Evolutionary conservation across 768 basidiomycete species (phyloP).

Genomic region (Mycena alexandri): DNA sequence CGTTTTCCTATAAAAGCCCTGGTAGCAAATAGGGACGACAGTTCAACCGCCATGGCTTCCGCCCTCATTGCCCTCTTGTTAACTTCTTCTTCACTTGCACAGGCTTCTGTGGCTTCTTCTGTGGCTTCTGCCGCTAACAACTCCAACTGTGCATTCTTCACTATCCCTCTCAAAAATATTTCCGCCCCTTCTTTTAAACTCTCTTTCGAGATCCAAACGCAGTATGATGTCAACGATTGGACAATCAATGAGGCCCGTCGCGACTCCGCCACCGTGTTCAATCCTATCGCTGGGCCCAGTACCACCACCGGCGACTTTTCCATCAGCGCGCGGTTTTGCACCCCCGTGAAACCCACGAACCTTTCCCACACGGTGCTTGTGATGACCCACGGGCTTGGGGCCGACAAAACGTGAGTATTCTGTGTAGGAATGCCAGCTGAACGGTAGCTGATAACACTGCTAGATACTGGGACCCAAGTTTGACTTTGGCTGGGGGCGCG

Average conservation of each 20-base stretch:
- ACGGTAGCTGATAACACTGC: neutral
- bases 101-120: too few species aligned
- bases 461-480: slow-evolving; percentile 30
- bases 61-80: too few species aligned
- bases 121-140: neutral
- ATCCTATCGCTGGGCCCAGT: slow-evolving; percentile 20
- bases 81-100: too few species aligned
- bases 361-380: slow-evolving; percentile 22
- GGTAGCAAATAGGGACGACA: too few species aligned
- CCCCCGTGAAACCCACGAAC: neutral
- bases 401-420: slow-evolving; percentile 22
- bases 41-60: too few species aligned
- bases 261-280: slow-evolving; percentile 30
- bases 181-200: slow-evolving; percentile 22
- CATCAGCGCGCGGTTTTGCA: slow-evolving; percentile 31
- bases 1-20: too few species aligned
- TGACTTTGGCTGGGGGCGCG: slow-evolving; percentile 21
- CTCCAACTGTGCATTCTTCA: slow-evolving; percentile 22
- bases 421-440: neutral
- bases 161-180: slow-evolving; percentile 26
- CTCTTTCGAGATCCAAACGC: slow-evolving; percentile 24
- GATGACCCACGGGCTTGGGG: slow-evolving; percentile 30
- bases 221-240: slow-evolving; percentile 30
- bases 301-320: slow-evolving; percentile 15
- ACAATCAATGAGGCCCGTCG: slow-evolving; percentile 29